Evolutionary conservation across 2,329 filamentous ascomycete species (phyloP), one percentile per base, ranked within the genome.

Genomic region (Apiospora marii): DNA sequence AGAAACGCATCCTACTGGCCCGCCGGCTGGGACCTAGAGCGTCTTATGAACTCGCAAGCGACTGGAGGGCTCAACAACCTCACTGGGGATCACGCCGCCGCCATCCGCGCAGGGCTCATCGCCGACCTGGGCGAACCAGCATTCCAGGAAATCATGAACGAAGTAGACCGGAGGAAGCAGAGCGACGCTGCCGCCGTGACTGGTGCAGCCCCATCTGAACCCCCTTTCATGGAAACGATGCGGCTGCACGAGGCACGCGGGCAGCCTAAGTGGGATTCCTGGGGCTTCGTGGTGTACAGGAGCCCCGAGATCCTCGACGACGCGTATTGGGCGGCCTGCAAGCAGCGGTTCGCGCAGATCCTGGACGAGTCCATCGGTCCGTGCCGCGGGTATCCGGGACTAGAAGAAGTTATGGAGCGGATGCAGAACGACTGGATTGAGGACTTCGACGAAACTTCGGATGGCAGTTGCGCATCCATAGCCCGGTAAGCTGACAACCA

Each of bases 251-350:
- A 75, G 43, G 41, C 70, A 58, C 72, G 70, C 53, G 30, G 24
- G 27, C 24, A 14, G 13, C 12, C 8, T 12, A 14, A 51, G 12
- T 75, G 74, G 74, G 43, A 73, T 16, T 74, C 70, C 4, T 76
- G 74, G 72, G 74, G 74, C 6, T 76, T 75, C 30, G 72, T 76
- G 12, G 71, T 74, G 7, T 76, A 67, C 67, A 75, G 73, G 68
- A 75, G 74, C 43, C 74, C 74, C 12, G 46, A 74, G 24, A 75
- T 76, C 22, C 46, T 30, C 43, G 61, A 75, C 37, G 58, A 53
- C 2, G 48, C 37, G 10, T 49, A 58, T 12, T 76, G 74, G 74
- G 58, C 70, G 46, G 72, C 71, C n/a, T 75, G 74, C 30, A 67
- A 70, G 16, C 64, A 74, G 67, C 71, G 71, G 14, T 75, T 76